These are phyloP conservation scores for Moesziomyces parantarcticus DNA, from an alignment of 1,284 basidiomycete genomes.

Conservation along the genomic window DNA sequence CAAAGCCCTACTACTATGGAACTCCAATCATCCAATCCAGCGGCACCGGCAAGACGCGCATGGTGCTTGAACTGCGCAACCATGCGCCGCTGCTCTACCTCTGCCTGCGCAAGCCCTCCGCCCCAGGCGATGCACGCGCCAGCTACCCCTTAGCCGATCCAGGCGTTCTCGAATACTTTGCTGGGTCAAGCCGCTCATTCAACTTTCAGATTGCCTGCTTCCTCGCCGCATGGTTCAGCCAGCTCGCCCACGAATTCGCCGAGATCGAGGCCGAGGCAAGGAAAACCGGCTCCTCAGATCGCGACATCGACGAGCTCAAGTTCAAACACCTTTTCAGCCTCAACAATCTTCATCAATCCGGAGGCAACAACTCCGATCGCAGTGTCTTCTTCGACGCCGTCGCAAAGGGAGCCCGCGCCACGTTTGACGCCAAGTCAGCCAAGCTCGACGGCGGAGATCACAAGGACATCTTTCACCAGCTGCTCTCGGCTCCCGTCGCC, in stretches of 20 bases:
- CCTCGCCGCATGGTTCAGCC: slow-evolving; percentile 6
- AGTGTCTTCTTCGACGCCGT: too few relatives aligned
- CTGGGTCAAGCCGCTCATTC: background rate
- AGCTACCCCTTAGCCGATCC: slow-evolving; percentile 13
- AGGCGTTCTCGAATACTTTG: slow-evolving; percentile 7
- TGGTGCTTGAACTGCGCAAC: slow-evolving; percentile 10
- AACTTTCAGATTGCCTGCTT: slow-evolving; percentile 13
- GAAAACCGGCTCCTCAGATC: too few relatives aligned
- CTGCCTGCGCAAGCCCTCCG: slow-evolving; percentile 7
- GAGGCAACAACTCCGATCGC: too few relatives aligned
- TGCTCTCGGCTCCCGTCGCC: background rate
- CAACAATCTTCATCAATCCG: too few relatives aligned
- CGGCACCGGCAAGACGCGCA: slow-evolving; percentile 32
- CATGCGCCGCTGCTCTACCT: slow-evolving; percentile 22
- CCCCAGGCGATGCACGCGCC: background rate
- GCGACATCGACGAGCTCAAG: background rate
- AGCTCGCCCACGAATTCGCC: slow-evolving; percentile 2
- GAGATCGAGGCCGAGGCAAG: too few relatives aligned
- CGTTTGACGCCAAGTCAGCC: background rate
- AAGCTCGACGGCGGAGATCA: background rate
- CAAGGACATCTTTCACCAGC: background rate
- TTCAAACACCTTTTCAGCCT: too few relatives aligned
- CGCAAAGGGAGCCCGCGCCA: background rate
- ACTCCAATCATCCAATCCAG: slow-evolving; percentile 28
- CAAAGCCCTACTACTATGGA: slow-evolving; percentile 6